These are phyloP conservation scores for Primulina eburnea DNA, from an alignment of 257 asterid species.

Conservation along the genomic window DNA sequence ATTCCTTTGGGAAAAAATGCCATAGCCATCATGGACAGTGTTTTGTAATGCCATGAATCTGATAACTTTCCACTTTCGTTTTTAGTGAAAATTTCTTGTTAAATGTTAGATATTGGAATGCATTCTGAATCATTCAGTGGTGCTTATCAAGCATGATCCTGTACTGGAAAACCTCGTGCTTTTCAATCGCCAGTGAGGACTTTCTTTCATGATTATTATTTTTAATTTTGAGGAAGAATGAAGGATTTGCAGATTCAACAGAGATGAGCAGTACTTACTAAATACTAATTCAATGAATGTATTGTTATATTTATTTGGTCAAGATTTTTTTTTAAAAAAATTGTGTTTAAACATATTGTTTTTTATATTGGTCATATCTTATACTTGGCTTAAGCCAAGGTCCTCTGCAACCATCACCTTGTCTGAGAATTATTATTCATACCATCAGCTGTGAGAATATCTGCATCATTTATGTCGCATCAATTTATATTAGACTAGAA, in stretches of 20 bases:
- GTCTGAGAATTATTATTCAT: not conserved
- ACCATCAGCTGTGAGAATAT: not conserved
- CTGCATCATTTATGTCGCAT: not conserved
- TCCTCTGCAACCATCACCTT: not conserved
- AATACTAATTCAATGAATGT: not conserved
- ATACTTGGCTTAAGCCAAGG: not conserved
- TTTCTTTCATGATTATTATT: too few relatives aligned
- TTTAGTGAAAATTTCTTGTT: not conserved
- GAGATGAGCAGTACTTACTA: too few relatives aligned
- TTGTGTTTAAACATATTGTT: not conserved
- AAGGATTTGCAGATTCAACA: not conserved
- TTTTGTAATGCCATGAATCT: not conserved
- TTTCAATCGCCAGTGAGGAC: too few relatives aligned
- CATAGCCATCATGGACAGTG: too few relatives aligned
- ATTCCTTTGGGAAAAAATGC: too few relatives aligned
- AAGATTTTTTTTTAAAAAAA: too few relatives aligned
- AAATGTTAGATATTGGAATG: not conserved
- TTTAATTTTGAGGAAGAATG: not conserved
- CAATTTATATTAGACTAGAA: constrained; percentile 4
- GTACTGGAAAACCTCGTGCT: not conserved
- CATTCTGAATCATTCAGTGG: not conserved
- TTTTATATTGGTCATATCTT: not conserved
- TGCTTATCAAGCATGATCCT: not conserved
- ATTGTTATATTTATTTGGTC: not conserved
- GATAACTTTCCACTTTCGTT: not conserved